Conservation (phyloP, 345 rosid species). For the Viola odorata region DNA sequence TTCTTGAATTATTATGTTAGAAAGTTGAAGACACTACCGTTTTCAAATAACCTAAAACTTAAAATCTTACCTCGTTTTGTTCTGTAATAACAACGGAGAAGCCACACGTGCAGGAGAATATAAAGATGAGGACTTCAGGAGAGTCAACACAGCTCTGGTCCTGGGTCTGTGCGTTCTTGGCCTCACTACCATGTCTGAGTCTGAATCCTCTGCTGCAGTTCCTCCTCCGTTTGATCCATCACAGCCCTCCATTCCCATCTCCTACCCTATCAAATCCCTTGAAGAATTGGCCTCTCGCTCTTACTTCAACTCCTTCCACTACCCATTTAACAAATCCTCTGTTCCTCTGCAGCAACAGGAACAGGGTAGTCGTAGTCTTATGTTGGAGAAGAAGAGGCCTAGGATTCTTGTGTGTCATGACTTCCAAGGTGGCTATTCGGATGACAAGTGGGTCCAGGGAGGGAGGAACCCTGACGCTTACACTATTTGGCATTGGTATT, state of each 20-base stretch:
- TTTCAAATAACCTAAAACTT: too few relatives aligned
- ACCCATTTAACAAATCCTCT: constrained; percentile 54
- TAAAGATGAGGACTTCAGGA: too few relatives aligned
- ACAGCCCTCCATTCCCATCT: constrained; percentile 51
- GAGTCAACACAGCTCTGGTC: too few relatives aligned
- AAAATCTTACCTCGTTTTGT: too few relatives aligned
- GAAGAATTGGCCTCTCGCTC: constrained; percentile 51
- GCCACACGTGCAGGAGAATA: too few relatives aligned
- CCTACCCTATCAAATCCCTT: constrained; percentile 68
- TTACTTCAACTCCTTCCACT: constrained; percentile 76
- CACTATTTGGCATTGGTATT: constrained; percentile 84
- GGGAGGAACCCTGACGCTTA: constrained; percentile 53
- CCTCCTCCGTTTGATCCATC: constrained; percentile 43
- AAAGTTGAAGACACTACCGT: too few relatives aligned
- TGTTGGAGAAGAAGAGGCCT: constrained; percentile 25
- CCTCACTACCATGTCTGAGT: constrained; percentile 19
- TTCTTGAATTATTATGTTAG: too few relatives aligned
- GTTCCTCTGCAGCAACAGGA: constrained; percentile 40
- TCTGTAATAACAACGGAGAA: too few relatives aligned
- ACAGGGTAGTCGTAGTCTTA: too few relatives aligned
- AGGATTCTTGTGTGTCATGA: constrained; percentile 84
- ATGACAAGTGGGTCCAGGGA: constrained; percentile 88
- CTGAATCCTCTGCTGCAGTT: constrained; percentile 8
- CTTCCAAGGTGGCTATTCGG: constrained; percentile 64
- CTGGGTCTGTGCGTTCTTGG: too few relatives aligned